Evolutionary conservation across 2,329 filamentous ascomycete genomes (phyloP).

Genomic region (Tolypocladium capitatum): DNA sequence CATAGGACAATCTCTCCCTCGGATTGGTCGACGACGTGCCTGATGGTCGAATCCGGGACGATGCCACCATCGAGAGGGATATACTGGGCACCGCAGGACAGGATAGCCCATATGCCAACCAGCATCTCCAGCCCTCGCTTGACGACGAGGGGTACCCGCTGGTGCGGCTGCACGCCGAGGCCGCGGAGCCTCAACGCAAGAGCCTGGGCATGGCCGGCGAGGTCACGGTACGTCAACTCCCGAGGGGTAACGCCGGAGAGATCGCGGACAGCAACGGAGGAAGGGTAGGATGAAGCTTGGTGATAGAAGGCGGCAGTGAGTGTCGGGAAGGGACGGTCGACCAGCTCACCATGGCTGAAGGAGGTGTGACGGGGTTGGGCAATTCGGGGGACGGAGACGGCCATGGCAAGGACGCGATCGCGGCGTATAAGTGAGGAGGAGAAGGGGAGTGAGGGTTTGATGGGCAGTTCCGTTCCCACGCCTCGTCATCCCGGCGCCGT

Average conservation of each 20-base stretch:
- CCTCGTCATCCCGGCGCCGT: not conserved
- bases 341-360: slow-evolving; percentile 5
- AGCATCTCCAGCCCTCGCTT: slow-evolving; percentile 43
- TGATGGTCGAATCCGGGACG: slow-evolving; percentile 32
- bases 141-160: slow-evolving; percentile 41
- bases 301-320: slow-evolving; percentile 25
- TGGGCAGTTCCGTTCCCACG: not conserved
- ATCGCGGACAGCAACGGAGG: slow-evolving; percentile 24
- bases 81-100: slow-evolving; percentile 46
- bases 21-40: slow-evolving; percentile 35
- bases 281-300: slow-evolving; percentile 21
- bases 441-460: not conserved
- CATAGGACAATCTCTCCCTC: slow-evolving; percentile 32
- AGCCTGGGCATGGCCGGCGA: slow-evolving; percentile 27
- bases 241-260: slow-evolving; percentile 13
- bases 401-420: slow-evolving; percentile 2
- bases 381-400: slow-evolving; percentile 3
- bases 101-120: slow-evolving; percentile 40
- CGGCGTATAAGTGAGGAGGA: not conserved
- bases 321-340: slow-evolving; percentile 22
- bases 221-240: slow-evolving; percentile 30
- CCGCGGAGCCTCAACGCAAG: slow-evolving; percentile 25
- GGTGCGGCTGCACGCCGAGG: slow-evolving; percentile 26
- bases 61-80: slow-evolving; percentile 44
- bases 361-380: slow-evolving; percentile 1